phyloP scores from a whole-genome alignment of 192 early-diverging fungal genomes.

The Diversispora eburnea region DNA sequence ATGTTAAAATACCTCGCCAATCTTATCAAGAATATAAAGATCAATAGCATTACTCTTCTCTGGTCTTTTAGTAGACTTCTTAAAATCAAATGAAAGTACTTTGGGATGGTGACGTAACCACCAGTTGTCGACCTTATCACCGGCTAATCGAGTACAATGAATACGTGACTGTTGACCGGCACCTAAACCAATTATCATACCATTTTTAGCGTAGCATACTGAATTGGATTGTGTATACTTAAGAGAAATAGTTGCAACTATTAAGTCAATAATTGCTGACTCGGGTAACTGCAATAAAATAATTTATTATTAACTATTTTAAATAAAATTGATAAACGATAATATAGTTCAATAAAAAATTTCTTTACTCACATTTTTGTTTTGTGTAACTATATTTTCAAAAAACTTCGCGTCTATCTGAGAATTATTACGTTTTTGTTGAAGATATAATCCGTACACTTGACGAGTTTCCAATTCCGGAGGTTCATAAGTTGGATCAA shows the following conservation, averaged over 20 bases:
- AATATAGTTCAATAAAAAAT: neutral
- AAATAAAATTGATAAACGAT: neutral
- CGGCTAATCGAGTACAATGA: constrained; percentile 97
- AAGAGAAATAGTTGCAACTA: constrained; percentile 96
- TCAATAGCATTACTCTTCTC: constrained; percentile 98
- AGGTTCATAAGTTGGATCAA: constrained; percentile 90
- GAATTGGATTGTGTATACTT: constrained; percentile 99
- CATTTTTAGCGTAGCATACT: constrained; percentile 97
- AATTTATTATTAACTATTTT: neutral
- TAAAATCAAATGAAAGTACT: constrained; percentile 86
- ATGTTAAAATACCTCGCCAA: constrained; percentile 56
- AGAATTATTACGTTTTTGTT: constrained; percentile 91
- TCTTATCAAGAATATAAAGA: constrained; percentile 86
- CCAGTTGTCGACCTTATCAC: constrained; percentile 99
- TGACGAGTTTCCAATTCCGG: constrained; percentile 81
- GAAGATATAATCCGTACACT: constrained; percentile 89
- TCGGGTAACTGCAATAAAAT: neutral
- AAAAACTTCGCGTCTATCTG: constrained; percentile 75
- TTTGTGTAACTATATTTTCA: constrained; percentile 82
- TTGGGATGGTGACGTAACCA: constrained; percentile 97
- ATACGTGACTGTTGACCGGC: constrained; percentile 99
- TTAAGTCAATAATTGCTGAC: neutral
- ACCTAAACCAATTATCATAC: constrained; percentile 94
- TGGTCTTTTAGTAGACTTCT: constrained; percentile 83
- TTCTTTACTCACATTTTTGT: constrained; percentile 52